Evolutionary conservation across 2,329 filamentous ascomycete genomes (phyloP).

Genomic region (Colletotrichum chrysophilum): DNA sequence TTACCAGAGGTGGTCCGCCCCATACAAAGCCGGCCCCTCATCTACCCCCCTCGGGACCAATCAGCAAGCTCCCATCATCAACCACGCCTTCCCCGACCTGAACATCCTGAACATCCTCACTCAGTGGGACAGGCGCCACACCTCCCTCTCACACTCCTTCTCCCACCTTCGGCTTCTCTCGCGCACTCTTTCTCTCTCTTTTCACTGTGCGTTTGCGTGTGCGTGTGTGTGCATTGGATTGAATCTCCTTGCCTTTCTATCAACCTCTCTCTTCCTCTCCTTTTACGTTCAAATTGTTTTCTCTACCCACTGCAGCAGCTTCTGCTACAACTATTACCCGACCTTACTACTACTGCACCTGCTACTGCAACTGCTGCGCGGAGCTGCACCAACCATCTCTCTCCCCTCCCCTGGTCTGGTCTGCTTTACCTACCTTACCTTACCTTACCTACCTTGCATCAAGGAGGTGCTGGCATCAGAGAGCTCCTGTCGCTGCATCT

Average conservation of each 20-base stretch:
- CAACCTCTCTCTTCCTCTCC: background rate
- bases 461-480: background rate
- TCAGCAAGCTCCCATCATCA: slow-evolving; percentile 14
- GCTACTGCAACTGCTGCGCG: background rate
- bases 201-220: background rate
- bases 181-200: background rate
- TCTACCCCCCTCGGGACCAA: background rate
- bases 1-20: background rate
- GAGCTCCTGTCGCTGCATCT: background rate
- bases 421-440: background rate
- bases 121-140: slow-evolving; percentile 10
- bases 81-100: slow-evolving; percentile 8
- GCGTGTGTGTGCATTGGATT: background rate
- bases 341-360: background rate
- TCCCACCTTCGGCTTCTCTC: slow-evolving; percentile 3
- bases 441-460: background rate
- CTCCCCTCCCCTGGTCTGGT: background rate
- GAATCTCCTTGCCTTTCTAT: background rate
- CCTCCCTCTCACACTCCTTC: slow-evolving; percentile 1
- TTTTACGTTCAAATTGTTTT: background rate
- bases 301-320: background rate
- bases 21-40: background rate
- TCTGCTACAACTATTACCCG: background rate
- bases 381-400: background rate
- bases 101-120: slow-evolving; percentile 17